These are phyloP conservation scores for Alopecurus myosuroides DNA, from an alignment of 176 grass and related monocot species.

Conservation along the genomic window DNA sequence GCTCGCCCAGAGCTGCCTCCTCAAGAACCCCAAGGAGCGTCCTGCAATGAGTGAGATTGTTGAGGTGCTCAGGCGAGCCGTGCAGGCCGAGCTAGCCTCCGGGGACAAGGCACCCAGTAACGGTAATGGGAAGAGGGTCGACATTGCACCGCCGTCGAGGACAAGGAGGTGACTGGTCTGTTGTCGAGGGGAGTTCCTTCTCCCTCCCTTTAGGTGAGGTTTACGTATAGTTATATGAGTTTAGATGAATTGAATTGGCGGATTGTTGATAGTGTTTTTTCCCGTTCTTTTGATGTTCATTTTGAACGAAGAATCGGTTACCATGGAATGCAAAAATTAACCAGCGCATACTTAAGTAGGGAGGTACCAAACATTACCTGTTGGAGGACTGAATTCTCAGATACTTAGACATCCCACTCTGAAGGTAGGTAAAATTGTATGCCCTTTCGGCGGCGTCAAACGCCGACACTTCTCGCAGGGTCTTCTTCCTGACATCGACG, in stretches of 20 bases:
- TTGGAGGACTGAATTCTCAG: neutral
- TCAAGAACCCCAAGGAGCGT: constrained; percentile 72
- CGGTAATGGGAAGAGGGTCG: constrained; percentile 12
- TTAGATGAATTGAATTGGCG: neutral
- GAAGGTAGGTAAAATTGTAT: neutral
- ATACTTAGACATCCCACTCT: constrained; percentile 12
- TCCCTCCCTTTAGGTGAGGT: neutral
- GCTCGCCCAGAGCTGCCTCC: constrained; percentile 67
- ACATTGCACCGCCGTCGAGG: constrained; percentile 4
- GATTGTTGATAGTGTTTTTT: neutral
- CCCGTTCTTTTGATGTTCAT: neutral
- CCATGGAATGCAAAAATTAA: neutral
- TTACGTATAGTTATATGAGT: neutral
- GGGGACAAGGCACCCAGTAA: neutral
- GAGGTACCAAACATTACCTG: neutral
- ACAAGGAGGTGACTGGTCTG: constrained; percentile 13
- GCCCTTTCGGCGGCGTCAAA: neutral
- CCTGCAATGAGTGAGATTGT: constrained; percentile 76
- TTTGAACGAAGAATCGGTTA: neutral
- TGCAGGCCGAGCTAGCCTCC: constrained; percentile 13
- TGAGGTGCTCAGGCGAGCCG: constrained; percentile 44
- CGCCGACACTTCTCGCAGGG: neutral
- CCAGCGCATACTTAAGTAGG: neutral
- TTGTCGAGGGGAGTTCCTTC: neutral
- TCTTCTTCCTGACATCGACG: neutral